These are phyloP conservation scores for Eucalyptus sideroxylon DNA, from an alignment of 345 rosid genomes.

Conservation along the genomic window DNA sequence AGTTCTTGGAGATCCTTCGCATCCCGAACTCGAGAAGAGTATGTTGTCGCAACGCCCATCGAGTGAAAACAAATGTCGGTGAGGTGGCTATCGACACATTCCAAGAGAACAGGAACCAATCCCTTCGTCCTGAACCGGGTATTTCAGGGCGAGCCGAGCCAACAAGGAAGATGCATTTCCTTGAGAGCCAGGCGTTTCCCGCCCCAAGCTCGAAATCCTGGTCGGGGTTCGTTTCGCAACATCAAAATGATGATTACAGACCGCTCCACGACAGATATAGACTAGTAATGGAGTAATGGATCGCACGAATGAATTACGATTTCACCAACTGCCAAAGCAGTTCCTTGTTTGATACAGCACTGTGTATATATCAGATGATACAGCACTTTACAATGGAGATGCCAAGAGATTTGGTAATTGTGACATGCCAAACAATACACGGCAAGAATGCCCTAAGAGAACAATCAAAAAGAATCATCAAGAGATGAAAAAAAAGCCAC, in stretches of 20 bases:
- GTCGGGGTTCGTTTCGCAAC: not conserved
- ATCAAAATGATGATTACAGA: not conserved
- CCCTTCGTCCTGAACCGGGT: not conserved
- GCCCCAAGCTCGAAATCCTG: not conserved
- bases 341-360: not conserved
- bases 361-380: not conserved
- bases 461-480: not conserved
- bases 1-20: not conserved
- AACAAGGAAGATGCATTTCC: not conserved
- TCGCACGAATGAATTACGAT: not conserved
- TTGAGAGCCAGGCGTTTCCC: not conserved
- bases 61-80: not conserved
- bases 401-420: not conserved
- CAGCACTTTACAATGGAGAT: not conserved
- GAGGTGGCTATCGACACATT: not conserved
- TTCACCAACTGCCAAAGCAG: not conserved
- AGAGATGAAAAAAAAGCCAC: not conserved
- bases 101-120: not conserved
- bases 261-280: not conserved
- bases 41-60: not conserved
- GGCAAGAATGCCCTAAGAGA: not conserved
- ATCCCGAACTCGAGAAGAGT: not conserved
- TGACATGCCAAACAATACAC: slow-evolving; percentile 9
- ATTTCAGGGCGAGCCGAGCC: not conserved
- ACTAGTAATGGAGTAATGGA: not conserved